Evolutionary conservation across 73 alveolate species (phyloP).

Genomic region (Symbiodinium natans): DNA sequence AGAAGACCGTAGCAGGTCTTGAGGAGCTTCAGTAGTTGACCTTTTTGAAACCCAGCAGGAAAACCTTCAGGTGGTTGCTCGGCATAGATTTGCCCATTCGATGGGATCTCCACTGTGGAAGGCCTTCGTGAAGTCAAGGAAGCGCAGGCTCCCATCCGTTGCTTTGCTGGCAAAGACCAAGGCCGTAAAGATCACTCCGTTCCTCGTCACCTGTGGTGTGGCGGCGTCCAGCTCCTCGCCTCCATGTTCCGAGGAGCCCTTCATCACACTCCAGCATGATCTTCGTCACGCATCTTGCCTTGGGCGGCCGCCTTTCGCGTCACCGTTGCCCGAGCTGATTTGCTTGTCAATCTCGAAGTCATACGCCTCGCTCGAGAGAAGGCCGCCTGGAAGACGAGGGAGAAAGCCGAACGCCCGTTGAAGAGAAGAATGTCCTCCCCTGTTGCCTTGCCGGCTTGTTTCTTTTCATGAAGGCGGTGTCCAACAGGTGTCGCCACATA

Average conservation of each 20-base stretch:
- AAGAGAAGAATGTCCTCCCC: background rate
- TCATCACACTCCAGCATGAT: too few relatives aligned
- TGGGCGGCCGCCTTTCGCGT: background rate
- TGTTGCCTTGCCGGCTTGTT: background rate
- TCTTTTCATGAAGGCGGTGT: background rate
- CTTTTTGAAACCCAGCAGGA: background rate
- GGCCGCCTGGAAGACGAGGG: background rate
- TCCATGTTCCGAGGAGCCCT: background rate
- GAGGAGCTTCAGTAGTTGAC: background rate
- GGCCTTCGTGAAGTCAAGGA: background rate
- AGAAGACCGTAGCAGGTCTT: background rate
- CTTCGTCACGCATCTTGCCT: too few relatives aligned
- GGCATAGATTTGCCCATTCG: background rate
- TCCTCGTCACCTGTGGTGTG: background rate
- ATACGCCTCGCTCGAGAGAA: background rate
- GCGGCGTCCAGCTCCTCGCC: background rate
- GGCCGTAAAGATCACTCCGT: background rate
- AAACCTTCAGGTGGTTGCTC: constrained; percentile 15
- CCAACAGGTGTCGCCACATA: too few relatives aligned
- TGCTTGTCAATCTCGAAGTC: background rate
- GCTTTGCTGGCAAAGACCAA: background rate
- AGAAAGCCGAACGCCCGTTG: background rate
- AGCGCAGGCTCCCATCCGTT: background rate
- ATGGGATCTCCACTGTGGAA: background rate
- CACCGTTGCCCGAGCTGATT: background rate